Evolutionary conservation across 345 rosid species (phyloP), one percentile per base, ranked within the genome.

Genomic region (Eucalyptus camaldulensis): DNA sequence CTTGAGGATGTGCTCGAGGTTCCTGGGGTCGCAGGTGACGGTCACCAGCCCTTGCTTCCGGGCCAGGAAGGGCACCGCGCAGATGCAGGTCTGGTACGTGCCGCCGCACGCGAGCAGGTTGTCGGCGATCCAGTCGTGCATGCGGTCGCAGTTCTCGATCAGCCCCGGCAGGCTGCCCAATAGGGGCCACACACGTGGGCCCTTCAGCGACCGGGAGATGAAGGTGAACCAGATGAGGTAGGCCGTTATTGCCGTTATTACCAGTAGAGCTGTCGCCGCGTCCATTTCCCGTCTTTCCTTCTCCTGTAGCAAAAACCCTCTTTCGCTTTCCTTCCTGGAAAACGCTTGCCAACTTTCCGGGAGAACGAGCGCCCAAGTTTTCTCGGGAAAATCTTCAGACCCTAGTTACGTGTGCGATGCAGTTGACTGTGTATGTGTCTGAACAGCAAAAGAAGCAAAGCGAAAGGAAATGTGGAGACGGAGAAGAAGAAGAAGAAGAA

Each of bases 61-160:
- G 21, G 98, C 96, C 13, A 98, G 90, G 87, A 96, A 96, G 0
- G 99, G 99, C 5, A 98, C 89, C 2, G 99, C 97, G 56, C 97
- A 98, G 88, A 95, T 98, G 94, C 99, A 98, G 76, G 99, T 98
- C 93, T 98, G 99, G 94, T 98, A 98, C 60, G 99, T 98, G 86
- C 99, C 99, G 86, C 98, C 97, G 88, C 97, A 94, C 27, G 97
- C 99, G 13, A 93, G 96, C 51, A 97, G 99, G 90, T 96, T 98
- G 91, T 97, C 99, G 91, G 94, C 92, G 95, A 98, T 98, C 99
- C 99, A 98, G 91, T 98, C 99, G 76, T 97, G 99, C 96, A 98
- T 87, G 76, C 99, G 95, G 89, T 97, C 98, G 88, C 95, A 93
- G 53, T 98, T 98, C 94, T 96, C 95, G 86, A 98, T 93, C 87